Base-by-base conservation (phyloP, 2,329 filamentous ascomycete genomes). In the Xylaria polymorpha region DNA sequence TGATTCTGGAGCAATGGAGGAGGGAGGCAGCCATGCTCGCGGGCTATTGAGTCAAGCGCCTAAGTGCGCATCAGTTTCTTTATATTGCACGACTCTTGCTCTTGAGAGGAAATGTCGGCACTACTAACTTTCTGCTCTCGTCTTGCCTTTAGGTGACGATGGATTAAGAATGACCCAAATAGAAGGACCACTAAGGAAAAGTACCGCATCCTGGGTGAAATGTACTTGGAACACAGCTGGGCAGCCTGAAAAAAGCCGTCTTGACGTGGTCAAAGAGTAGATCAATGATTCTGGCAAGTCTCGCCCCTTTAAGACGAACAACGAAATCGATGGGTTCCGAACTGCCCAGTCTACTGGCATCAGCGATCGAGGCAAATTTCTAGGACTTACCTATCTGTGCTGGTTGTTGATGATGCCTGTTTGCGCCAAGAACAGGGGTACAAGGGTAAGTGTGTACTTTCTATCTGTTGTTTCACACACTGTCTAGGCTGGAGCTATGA, bases 1-100 rank as follows among this genome's bases (percentile, higher is more conserved):
- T 71, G 68, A 41, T 72, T 72, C 37, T 67, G 48, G 25, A 72
- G 60, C 14, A 66, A 48, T 37, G 71, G 71, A 15, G 69, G 68
- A 5, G 57, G 57, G 18, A 67, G 64, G 41, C 71, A 72, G 57
- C 71, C 71, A 69, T 72, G 48, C 39, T 67, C 48, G 8, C 12
- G 58, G 10, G 66, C 69, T 35, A 71, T 66, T 10, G 62, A 53
- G n/a, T 69, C 58, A 35, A 71, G 63, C 8, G 18, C 29, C 69
- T 71, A 29, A 53, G 7, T 46, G 9, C 22, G 4, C n/a, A 35
- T 61, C 14, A 3, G 58, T 50, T 22, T 43, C 18, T 41, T 32
- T 51, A 25, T 29, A 20, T 9, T 18, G 10, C 12, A 22, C 15
- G 5, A 14, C 18, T 20, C 2, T n/a, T n/a, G n/a, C n/a, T n/a